Evolutionary conservation across 805 yeast species (phyloP), one percentile per base, ranked within the genome.

Genomic region (Myxozyma vanderwaltii): DNA sequence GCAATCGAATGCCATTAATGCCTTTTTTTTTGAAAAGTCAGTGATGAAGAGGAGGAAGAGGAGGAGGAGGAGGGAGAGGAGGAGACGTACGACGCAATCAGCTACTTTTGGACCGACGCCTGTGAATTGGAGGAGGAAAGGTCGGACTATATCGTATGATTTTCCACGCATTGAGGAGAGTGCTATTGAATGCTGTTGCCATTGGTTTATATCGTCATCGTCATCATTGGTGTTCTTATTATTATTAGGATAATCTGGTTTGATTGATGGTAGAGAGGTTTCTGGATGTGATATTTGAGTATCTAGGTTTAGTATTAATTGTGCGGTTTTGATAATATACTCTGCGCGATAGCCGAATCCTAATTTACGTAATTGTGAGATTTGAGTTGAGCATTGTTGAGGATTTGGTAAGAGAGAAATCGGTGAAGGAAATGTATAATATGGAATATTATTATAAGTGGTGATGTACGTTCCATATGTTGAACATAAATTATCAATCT

Each of bases 51-150:
- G 23, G 26, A 19, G 15, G 44, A 36, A 13, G 33, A 45, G 7
- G 29, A 10, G 24, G 23, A 31, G 26, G 5, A 21, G 23, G 5
- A 23, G 5, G 53, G 33, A 29, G 10, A 29, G 33, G 33, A 39
- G n/a, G n/a, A 35, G 29, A 62, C 64, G 39, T 58, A 65, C 67
- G 8, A 94, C 94, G 72, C 99, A 94, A 68, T 94, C 99, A 0
- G 99, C 97, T 1, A 94, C 98, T 74, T 94, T 94, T 0, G 98
- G 98, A 0, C 99, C 99, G 0, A 94, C 97, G 0, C 99, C 99
- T 2, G 81, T 77, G 66, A 88, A 86, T 61, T 81, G 78, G 63
- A 86, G 76, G 43, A 94, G 74, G 50, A 79, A 83, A 5, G 78
- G 76, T 61, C 84, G 87, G 1, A 86, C 85, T 4, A 77, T 80